Conservation (phyloP, 768 basidiomycete species). For the Boletus reticulatus region DNA sequence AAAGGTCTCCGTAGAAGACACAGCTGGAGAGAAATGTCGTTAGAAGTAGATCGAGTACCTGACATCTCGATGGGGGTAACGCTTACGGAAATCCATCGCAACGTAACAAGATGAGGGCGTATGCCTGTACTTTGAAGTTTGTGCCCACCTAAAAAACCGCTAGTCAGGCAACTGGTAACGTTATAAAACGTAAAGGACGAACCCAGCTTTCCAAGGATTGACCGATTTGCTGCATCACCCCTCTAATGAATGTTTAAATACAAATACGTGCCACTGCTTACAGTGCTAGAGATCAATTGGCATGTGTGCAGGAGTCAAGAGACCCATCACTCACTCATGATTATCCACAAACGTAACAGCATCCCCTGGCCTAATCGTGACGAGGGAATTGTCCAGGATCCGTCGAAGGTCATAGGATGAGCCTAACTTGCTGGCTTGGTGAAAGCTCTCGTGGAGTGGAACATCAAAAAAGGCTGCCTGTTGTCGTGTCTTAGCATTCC, state of each 20-base stretch:
- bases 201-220: constrained; percentile 86
- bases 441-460: constrained; percentile 82
- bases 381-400: constrained; percentile 68
- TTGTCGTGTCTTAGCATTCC: not conserved
- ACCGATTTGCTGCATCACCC: constrained; percentile 51
- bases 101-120: constrained; percentile 75
- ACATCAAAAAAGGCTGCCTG: constrained; percentile 92
- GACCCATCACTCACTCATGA: constrained; percentile 62
- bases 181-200: constrained; percentile 16
- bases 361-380: constrained; percentile 67
- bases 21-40: constrained; percentile 46
- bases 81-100: constrained; percentile 72
- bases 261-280: constrained; percentile 38
- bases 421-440: constrained; percentile 68
- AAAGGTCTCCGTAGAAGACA: constrained; percentile 85
- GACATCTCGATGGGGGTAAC: not conserved
- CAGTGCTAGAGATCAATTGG: constrained; percentile 48
- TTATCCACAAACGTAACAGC: constrained; percentile 92
- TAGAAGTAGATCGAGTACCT: not conserved
- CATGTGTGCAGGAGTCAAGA: not conserved
- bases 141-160: constrained; percentile 51
- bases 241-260: not conserved
- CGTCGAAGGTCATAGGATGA: constrained; percentile 71
- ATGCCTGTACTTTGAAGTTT: constrained; percentile 79
- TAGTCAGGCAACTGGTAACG: not conserved